A percentile compares a stretch with the other conserved stretches of the same genome.
Evolutionary conservation across 2,329 filamentous ascomycete species (phyloP).

Genomic region (Fusarium virguliforme): DNA sequence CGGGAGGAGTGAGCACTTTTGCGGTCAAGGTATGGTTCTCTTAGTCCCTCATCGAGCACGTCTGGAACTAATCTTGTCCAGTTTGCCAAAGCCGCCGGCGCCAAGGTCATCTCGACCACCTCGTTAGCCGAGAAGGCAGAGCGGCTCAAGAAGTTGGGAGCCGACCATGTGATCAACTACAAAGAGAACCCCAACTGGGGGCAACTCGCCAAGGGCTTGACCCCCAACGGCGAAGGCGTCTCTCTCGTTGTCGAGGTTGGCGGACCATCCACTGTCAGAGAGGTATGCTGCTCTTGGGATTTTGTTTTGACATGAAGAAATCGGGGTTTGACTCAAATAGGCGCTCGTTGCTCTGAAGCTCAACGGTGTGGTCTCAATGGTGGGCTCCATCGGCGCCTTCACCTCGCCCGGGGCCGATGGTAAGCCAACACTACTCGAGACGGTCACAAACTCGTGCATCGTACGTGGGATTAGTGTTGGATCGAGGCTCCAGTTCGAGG

Average conservation of each 20-base stretch:
- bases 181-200: constrained; percentile 1
- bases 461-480: background rate
- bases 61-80: background rate
- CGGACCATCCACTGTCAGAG: background rate
- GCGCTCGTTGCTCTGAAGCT: background rate
- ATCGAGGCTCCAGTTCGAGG: background rate
- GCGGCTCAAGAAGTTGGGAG: background rate
- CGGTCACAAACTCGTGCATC: background rate
- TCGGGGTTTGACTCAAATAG: background rate
- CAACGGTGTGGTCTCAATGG: background rate
- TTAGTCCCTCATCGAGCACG: too few species aligned
- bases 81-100: constrained; percentile 9
- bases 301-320: too few species aligned
- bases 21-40: background rate
- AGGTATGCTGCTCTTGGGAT: background rate
- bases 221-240: background rate
- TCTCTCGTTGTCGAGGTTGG: constrained; percentile 4
- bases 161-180: constrained; percentile 12
- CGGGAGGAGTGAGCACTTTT: background rate
- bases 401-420: background rate
- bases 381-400: background rate
- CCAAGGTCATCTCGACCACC: background rate
- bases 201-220: background rate
- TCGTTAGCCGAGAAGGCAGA: constrained; percentile 1
- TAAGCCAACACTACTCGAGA: background rate